Evolutionary conservation across 371 early-diverging fungal species (phyloP).

Genomic region (Syncephalis fuscata): DNA sequence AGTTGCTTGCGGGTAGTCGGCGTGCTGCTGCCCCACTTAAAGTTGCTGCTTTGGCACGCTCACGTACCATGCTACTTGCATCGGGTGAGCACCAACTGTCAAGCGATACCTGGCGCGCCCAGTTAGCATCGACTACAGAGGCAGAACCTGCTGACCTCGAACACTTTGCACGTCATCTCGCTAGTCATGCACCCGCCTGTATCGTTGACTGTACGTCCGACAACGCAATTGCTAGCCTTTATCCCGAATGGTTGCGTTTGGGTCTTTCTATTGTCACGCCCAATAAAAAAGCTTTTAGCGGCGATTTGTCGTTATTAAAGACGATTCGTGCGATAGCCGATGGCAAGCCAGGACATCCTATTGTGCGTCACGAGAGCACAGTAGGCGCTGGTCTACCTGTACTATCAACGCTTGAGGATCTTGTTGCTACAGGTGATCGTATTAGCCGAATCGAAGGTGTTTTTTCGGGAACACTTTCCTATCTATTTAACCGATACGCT

Average conservation of each 20-base stretch:
- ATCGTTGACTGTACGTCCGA: conserved; percentile 88
- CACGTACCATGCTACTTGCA: too few relatives aligned
- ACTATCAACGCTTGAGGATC: conserved; percentile 72
- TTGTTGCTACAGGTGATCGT: conserved; percentile 85
- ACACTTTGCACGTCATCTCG: conserved; percentile 26
- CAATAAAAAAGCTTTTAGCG: conserved; percentile 93
- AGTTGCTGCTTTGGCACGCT: conserved; percentile 7
- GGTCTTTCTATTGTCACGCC: conserved; percentile 88
- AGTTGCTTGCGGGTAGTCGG: conserved; percentile 19
- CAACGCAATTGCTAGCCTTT: conserved; percentile 55
- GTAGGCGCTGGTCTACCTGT: conserved; percentile 98
- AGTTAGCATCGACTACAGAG: conserved; percentile 6
- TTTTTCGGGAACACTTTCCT: conserved; percentile 89
- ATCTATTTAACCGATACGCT: conserved; percentile 91
- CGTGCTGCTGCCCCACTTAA: conserved; percentile 21
- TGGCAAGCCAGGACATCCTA: conserved; percentile 19
- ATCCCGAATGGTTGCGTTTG: conserved; percentile 61
- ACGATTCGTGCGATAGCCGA: conserved; percentile 39
- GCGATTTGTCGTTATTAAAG: conserved; percentile 44
- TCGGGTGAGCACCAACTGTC: too few relatives aligned
- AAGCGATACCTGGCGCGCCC: too few relatives aligned
- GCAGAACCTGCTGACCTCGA: conserved; percentile 20
- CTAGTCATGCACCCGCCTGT: conserved; percentile 27
- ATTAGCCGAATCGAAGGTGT: conserved; percentile 87
- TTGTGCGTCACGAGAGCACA: conserved; percentile 82